Conservation (phyloP, 2,329 filamentous ascomycete species). For the Colletotrichum lupini region DNA sequence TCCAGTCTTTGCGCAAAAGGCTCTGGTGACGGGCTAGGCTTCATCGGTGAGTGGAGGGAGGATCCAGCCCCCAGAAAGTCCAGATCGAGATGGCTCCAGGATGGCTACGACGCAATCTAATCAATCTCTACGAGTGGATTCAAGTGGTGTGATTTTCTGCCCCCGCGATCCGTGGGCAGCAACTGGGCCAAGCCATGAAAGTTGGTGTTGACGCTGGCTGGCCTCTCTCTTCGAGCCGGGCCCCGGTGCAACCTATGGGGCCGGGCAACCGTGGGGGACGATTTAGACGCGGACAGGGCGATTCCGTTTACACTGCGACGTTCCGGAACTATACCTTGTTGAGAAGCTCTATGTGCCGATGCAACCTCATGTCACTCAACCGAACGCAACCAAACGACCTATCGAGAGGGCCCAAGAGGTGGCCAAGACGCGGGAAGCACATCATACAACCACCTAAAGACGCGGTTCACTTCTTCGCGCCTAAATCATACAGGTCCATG, state of each 20-base stretch:
- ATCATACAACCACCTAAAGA: constrained; percentile 4
- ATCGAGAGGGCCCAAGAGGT: not conserved
- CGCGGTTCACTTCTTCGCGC: constrained; percentile 9
- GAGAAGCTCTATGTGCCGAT: constrained; percentile 2
- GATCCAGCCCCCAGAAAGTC: not conserved
- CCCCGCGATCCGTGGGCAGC: constrained; percentile 13
- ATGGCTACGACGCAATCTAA: constrained; percentile 32
- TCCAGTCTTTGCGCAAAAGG: not conserved
- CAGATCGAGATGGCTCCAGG: constrained; percentile 15
- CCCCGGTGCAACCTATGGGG: constrained; percentile 1
- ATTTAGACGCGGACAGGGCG: constrained; percentile 30
- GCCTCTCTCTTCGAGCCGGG: not conserved
- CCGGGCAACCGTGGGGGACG: constrained; percentile 6
- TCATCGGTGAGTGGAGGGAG: not conserved
- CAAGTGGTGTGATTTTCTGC: constrained; percentile 25
- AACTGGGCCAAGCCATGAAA: not conserved
- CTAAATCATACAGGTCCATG: constrained; percentile 10
- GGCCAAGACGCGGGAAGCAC: constrained; percentile 10
- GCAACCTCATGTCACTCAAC: constrained; percentile 29
- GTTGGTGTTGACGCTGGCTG: not conserved
- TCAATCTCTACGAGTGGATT: constrained; percentile 8
- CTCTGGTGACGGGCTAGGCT: not conserved
- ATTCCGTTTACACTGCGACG: constrained; percentile 24
- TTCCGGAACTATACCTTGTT: constrained; percentile 3
- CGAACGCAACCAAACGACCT: not conserved